Base-by-base conservation (phyloP, 2,329 filamentous ascomycete species). In the Neodidymelliopsis sp. region DNA sequence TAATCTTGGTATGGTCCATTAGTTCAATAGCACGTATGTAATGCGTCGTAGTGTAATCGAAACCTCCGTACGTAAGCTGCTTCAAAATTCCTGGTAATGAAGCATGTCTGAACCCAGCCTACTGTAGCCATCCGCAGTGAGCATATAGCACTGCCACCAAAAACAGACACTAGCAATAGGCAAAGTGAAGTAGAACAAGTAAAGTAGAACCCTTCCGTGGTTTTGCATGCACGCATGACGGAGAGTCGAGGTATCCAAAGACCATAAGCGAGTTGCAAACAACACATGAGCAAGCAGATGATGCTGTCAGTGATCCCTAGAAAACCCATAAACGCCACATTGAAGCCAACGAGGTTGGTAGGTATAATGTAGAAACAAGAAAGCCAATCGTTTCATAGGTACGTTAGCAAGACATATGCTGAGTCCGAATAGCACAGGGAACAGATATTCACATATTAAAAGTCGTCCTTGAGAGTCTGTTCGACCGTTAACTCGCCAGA, bases 401-500 rank as follows among this genome's bases (percentile, higher is more conserved):
- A 4, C 33, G 12, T 20, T 7, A n/a, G n/a, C n/a, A 10, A 16
- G 7, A 4, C 5, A 11, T 4, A 2, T 11, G 10, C 8, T 24
- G 10, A 6, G 18, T 10, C 22, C 18, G 11, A 11, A 13, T 12
- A 36, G 11, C 22, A 22, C 15, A 12, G 10, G 9, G 30, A 13
- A 28, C 9, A 44, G 11, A 18, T 19, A 23, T 25, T 11, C 18
- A 24, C 6, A 18, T 20, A 49, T 59, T 65, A 71, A 19, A 71
- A 57, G 29, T 72, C 69, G 29, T 51, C 65, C 29, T 63, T 65
- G 27, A 71, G 59, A 5, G 62, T 62, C 48, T 69, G 62, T 12
- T 71, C 69, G 20, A 66, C 63, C 3, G 63, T 70, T 37, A 74
- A 53, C 47, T 74, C 71, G 34, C 72, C 71, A 24, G 63, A 69